Evolutionary conservation across 495 filamentous ascomycete genomes (phyloP).

Genomic region (Podospora conica): DNA sequence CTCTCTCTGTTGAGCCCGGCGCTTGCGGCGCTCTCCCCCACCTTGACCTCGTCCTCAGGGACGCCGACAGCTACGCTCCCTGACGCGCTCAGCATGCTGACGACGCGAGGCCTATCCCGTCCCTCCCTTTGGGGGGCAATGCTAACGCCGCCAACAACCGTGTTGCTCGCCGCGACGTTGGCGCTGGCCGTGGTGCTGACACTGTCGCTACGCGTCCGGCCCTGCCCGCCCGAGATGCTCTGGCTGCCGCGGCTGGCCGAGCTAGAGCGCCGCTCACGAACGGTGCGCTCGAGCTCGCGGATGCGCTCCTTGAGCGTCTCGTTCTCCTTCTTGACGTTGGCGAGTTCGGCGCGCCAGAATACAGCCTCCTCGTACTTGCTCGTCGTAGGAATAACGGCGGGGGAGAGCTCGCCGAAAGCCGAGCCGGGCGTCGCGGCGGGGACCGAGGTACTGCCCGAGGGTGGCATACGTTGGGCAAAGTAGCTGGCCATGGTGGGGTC

Average conservation of each 20-base stretch:
- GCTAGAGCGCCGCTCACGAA: conserved; percentile 42
- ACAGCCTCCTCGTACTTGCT: conserved; percentile 65
- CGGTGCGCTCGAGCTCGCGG: conserved; percentile 59
- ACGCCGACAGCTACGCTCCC: conserved; percentile 38
- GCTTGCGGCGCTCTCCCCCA: conserved; percentile 53
- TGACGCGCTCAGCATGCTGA: conserved; percentile 30
- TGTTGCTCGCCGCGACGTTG: conserved; percentile 32
- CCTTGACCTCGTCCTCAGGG: conserved; percentile 44
- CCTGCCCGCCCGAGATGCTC: neutral
- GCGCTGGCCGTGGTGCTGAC: conserved; percentile 38
- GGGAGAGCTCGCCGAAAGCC: conserved; percentile 33
- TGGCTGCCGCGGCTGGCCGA: conserved; percentile 31
- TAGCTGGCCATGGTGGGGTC: conserved; percentile 25
- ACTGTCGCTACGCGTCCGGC: conserved; percentile 30
- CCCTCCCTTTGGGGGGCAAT: conserved; percentile 27
- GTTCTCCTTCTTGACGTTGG: conserved; percentile 72
- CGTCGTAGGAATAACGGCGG: conserved; percentile 46
- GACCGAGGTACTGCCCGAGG: conserved; percentile 9
- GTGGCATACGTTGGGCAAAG: conserved; percentile 24
- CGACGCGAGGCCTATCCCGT: conserved; percentile 28
- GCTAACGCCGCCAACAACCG: conserved; percentile 22
- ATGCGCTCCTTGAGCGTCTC: conserved; percentile 67
- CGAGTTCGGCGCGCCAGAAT: conserved; percentile 63
- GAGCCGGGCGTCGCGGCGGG: conserved; percentile 15
- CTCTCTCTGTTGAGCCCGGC: conserved; percentile 26